Conservation (phyloP, 2,329 filamentous ascomycete genomes). For the Blastomyces silverae region DNA sequence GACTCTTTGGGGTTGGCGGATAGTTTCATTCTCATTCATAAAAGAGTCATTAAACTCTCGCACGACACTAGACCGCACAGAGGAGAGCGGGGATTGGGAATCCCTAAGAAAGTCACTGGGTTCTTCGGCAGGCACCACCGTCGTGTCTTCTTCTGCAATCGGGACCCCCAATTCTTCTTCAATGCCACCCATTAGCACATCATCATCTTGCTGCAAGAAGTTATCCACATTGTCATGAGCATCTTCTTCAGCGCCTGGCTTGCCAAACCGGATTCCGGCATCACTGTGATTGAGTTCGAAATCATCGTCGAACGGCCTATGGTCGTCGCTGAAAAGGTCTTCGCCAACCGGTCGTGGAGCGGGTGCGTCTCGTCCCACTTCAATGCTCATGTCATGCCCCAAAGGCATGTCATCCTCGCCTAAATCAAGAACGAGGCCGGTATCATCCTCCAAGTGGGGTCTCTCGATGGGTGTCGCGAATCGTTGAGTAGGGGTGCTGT, state of each 20-base stretch:
- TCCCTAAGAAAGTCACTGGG: slow-evolving; percentile 36
- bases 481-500: slow-evolving; percentile 54
- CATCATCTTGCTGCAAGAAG: slow-evolving; percentile 50
- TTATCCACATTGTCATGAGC: slow-evolving; percentile 53
- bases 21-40: slow-evolving; percentile 50
- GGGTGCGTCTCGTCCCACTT: slow-evolving; percentile 83
- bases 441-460: slow-evolving; percentile 56
- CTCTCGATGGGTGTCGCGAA: slow-evolving; percentile 47
- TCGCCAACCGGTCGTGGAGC: slow-evolving; percentile 55
- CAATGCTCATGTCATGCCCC: slow-evolving; percentile 61
- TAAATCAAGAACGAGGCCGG: slow-evolving; percentile 68
- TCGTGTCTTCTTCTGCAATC: slow-evolving; percentile 50
- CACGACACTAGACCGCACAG: slow-evolving; percentile 46
- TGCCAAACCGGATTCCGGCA: slow-evolving; percentile 40
- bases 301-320: slow-evolving; percentile 49
- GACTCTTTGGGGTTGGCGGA: slow-evolving; percentile 62
- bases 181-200: slow-evolving; percentile 39
- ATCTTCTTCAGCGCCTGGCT: slow-evolving; percentile 33
- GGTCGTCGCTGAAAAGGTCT: slow-evolving; percentile 53
- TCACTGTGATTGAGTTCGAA: slow-evolving; percentile 48
- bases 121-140: slow-evolving; percentile 26
- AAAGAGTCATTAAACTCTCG: slow-evolving; percentile 57
- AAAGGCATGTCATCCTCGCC: slow-evolving; percentile 61
- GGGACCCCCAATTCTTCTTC: slow-evolving; percentile 53
- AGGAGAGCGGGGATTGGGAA: slow-evolving; percentile 50